Conservation (phyloP, 495 filamentous ascomycete species). For the Cercophora samala region DNA sequence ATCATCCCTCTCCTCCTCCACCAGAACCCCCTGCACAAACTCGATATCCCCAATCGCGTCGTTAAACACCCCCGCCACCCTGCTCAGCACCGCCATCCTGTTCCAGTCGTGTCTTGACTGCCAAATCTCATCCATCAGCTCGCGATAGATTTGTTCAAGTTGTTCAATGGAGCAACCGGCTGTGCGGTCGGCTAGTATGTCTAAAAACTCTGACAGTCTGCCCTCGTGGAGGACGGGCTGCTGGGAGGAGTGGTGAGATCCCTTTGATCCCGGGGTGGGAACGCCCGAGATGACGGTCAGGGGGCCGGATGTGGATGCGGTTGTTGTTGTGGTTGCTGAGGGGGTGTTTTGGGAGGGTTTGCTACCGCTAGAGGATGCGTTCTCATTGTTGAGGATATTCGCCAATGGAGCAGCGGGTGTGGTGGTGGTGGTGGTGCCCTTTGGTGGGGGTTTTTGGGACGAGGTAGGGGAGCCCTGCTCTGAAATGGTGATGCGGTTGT, state of each 20-base stretch:
- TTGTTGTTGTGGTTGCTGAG: constrained; percentile 1
- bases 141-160: constrained; percentile 87
- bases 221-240: constrained; percentile 58
- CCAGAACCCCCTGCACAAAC: constrained; percentile 53
- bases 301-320: neutral
- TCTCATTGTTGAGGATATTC: constrained; percentile 38
- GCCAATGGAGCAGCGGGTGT: constrained; percentile 14
- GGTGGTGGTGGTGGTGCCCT: neutral
- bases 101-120: constrained; percentile 72
- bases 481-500: neutral
- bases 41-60: constrained; percentile 78
- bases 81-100: constrained; percentile 62
- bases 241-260: constrained; percentile 35
- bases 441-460: constrained; percentile 24
- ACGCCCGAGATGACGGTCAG: constrained; percentile 30
- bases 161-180: constrained; percentile 88
- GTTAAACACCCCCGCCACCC: constrained; percentile 67
- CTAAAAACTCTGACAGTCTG: constrained; percentile 54
- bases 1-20: constrained; percentile 25
- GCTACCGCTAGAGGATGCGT: neutral
- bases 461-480: constrained; percentile 31
- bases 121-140: constrained; percentile 88
- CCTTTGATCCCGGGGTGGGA: constrained; percentile 6
- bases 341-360: constrained; percentile 5
- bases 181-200: constrained; percentile 58